These are phyloP conservation scores for Aspergillus ibericus DNA, from an alignment of 2,329 filamentous ascomycete species.

Conservation along the genomic window DNA sequence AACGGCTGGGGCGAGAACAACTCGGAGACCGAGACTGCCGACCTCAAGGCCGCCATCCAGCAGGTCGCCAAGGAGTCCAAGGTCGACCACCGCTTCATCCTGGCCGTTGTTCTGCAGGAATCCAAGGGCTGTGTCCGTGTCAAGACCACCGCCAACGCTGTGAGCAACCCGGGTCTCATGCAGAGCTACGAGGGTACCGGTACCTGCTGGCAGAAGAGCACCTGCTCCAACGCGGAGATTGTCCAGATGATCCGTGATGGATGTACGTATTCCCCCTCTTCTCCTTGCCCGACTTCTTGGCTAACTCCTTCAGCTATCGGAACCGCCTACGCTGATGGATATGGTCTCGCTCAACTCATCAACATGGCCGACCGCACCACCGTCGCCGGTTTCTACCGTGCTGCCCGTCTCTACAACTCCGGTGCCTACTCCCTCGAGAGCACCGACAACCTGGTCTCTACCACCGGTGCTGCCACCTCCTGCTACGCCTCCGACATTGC, in stretches of 20 bases:
- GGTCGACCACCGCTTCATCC: slow-evolving; percentile 45
- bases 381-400: slow-evolving; percentile 31
- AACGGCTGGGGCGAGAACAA: slow-evolving; percentile 24
- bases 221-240: slow-evolving; percentile 30
- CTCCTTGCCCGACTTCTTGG: too few species aligned
- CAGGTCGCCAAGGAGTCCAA: slow-evolving; percentile 28
- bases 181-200: slow-evolving; percentile 31
- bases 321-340: slow-evolving; percentile 29
- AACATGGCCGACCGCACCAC: slow-evolving; percentile 26
- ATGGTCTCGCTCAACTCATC: slow-evolving; percentile 36
- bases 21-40: slow-evolving; percentile 29
- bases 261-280: background rate
- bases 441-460: slow-evolving; percentile 31
- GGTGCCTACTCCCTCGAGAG: slow-evolving; percentile 30
- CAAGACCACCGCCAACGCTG: slow-evolving; percentile 43
- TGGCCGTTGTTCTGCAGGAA: slow-evolving; percentile 50
- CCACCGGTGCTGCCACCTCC: slow-evolving; percentile 24
- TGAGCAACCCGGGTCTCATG: slow-evolving; percentile 45
- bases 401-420: slow-evolving; percentile 45
- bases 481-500: slow-evolving; percentile 31
- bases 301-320: slow-evolving; percentile 24
- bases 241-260: slow-evolving; percentile 44
- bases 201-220: slow-evolving; percentile 36
- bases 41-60: slow-evolving; percentile 37
- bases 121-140: slow-evolving; percentile 48